phyloP scores from a whole-genome alignment of 345 rosid genomes.

The Pistacia integerrima region DNA sequence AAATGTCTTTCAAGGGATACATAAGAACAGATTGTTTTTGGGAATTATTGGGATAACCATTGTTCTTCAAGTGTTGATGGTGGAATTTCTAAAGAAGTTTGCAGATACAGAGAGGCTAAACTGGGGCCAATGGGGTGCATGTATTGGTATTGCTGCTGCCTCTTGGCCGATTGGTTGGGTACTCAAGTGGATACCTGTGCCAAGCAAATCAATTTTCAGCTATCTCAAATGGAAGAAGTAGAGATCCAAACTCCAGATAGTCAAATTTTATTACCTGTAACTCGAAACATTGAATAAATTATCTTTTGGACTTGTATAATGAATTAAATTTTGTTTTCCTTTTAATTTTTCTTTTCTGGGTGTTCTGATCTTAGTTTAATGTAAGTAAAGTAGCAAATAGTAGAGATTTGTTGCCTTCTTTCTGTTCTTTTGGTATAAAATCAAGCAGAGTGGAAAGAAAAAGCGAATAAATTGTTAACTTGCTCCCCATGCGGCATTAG shows the following conservation, averaged over 20 bases:
- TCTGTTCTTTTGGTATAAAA: background rate
- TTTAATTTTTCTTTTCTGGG: background rate
- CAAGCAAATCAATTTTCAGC: conserved; percentile 49
- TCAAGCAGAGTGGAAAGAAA: background rate
- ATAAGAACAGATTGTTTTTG: conserved; percentile 60
- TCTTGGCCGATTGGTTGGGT: conserved; percentile 78
- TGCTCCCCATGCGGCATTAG: background rate
- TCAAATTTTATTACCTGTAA: background rate
- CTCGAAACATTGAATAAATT: no score
- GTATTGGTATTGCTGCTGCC: conserved; percentile 53
- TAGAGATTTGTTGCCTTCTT: background rate
- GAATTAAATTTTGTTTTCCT: background rate
- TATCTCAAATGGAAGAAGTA: conserved; percentile 35
- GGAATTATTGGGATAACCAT: conserved; percentile 56
- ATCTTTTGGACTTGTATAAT: background rate
- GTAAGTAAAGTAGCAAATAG: background rate
- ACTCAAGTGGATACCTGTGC: conserved; percentile 64
- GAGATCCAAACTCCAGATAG: background rate
- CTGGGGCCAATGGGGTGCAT: conserved; percentile 68
- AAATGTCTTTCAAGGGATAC: conserved; percentile 69
- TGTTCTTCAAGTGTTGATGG: conserved; percentile 69
- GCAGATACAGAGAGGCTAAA: conserved; percentile 72
- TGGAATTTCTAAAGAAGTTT: conserved; percentile 68
- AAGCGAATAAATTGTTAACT: background rate
- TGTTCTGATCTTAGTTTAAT: background rate